These are phyloP conservation scores for Dendrobium catenatum DNA, from an alignment of 106 monocot genomes.

Conservation along the genomic window DNA sequence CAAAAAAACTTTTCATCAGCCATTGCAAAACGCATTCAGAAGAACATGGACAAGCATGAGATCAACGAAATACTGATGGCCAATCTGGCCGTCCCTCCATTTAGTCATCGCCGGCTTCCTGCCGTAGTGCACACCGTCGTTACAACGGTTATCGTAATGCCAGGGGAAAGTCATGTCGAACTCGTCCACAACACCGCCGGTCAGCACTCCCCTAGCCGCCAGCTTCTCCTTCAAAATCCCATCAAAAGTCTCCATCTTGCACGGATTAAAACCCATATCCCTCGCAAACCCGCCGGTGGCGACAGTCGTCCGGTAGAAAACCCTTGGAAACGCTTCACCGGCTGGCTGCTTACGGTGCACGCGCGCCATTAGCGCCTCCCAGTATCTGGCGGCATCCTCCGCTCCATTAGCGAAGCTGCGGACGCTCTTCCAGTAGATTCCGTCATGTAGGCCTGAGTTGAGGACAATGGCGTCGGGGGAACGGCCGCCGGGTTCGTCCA, in stretches of 20 bases:
- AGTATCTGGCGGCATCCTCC: conserved; percentile 62
- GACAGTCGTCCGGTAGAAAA: conserved; percentile 81
- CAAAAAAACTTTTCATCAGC: conserved; percentile 4
- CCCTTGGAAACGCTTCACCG: conserved; percentile 17
- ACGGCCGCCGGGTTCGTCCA: conserved; percentile 26
- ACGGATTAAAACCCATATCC: conserved; percentile 76
- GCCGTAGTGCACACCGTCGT: conserved; percentile 90
- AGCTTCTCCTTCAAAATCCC: conserved; percentile 71
- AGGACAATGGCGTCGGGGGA: conserved; percentile 55
- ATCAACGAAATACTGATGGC: conserved; percentile 93
- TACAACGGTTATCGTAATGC: conserved; percentile 91
- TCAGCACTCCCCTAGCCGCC: conserved; percentile 39
- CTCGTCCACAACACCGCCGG: conserved; percentile 73
- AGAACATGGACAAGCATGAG: conserved; percentile 90
- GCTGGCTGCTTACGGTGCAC: conserved; percentile 7
- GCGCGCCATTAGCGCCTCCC: conserved; percentile 43
- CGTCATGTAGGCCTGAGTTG: conserved; percentile 93
- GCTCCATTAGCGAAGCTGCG: conserved; percentile 47
- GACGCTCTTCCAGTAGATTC: conserved; percentile 49
- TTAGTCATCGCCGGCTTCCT: conserved; percentile 49
- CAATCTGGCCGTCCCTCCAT: conserved; percentile 83
- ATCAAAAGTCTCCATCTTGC: conserved; percentile 89
- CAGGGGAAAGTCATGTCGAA: conserved; percentile 98
- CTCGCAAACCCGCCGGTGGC: conserved; percentile 83
- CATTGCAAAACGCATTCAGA: conserved; percentile 62